Conservation (phyloP, 768 basidiomycete genomes). For the Amanita pallidorosea region DNA sequence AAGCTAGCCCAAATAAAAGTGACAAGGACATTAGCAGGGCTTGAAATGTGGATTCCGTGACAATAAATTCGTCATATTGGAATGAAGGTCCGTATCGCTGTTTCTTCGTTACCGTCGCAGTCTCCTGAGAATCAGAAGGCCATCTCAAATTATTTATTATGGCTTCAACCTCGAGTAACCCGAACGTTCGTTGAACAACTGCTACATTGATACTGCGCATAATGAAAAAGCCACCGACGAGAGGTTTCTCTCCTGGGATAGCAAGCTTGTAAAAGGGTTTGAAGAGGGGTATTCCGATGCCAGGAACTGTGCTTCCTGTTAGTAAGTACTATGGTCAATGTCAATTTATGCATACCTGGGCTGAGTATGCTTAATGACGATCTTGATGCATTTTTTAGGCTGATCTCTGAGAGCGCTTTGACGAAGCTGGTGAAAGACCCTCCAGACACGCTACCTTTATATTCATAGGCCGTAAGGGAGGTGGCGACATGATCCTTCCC, state of each 20-base stretch:
- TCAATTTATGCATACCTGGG: conserved; percentile 21
- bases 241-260: conserved; percentile 23
- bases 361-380: conserved; percentile 25
- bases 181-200: conserved; percentile 36
- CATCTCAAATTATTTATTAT: conserved; percentile 13
- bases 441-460: conserved; percentile 46
- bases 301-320: neutral
- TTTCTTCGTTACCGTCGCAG: conserved; percentile 10
- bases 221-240: conserved; percentile 26
- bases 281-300: conserved; percentile 4
- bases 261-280: conserved; percentile 25
- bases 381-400: conserved; percentile 18
- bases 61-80: conserved; percentile 64
- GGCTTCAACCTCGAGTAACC: conserved; percentile 27
- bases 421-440: conserved; percentile 47
- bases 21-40: conserved; percentile 18
- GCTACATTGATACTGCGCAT: conserved; percentile 31
- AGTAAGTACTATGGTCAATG: neutral
- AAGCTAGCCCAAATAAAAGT: conserved; percentile 21
- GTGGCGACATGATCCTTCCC: conserved; percentile 22
- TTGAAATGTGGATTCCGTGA: conserved; percentile 26
- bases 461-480: conserved; percentile 43
- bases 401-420: conserved; percentile 25
- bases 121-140: neutral
- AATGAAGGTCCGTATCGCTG: conserved; percentile 59